phyloP scores from a whole-genome alignment of 1,139 yeast genomes.

The Geotrichum bryndzae region DNA sequence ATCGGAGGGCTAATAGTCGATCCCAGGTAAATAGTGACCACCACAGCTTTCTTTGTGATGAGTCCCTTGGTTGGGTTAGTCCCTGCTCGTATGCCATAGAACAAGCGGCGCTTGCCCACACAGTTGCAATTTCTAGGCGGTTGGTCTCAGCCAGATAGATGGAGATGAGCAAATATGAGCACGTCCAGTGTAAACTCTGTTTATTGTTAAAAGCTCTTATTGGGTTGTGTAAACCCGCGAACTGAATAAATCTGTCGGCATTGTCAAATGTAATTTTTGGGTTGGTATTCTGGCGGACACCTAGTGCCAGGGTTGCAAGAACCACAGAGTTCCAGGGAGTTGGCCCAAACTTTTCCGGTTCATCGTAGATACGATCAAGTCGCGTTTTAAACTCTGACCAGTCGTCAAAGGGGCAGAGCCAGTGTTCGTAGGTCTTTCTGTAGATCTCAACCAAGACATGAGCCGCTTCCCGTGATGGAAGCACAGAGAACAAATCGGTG shows the following conservation, averaged over 20 bases:
- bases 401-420: slow-evolving; percentile 26
- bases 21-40: slow-evolving; percentile 24
- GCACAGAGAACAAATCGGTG: background rate
- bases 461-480: slow-evolving; percentile 14
- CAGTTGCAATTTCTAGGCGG: slow-evolving; percentile 15
- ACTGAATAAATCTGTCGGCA: background rate
- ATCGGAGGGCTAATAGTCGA: slow-evolving; percentile 16
- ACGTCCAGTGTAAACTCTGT: background rate
- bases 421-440: slow-evolving; percentile 23
- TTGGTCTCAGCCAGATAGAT: slow-evolving; percentile 20
- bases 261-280: slow-evolving; percentile 1
- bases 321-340: slow-evolving; percentile 25
- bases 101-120: slow-evolving; percentile 21
- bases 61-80: slow-evolving; percentile 9
- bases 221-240: background rate
- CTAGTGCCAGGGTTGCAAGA: slow-evolving; percentile 26
- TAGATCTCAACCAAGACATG: slow-evolving; percentile 15
- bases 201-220: background rate
- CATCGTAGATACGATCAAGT: slow-evolving; percentile 19
- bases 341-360: slow-evolving; percentile 8
- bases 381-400: slow-evolving; percentile 23
- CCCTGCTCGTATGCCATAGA: slow-evolving; percentile 19
- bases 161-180: slow-evolving; percentile 18
- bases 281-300: slow-evolving; percentile 21
- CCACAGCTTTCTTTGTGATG: slow-evolving; percentile 15